Base-by-base conservation (phyloP, 1,284 basidiomycete species). In the Pseudozyma hubeiensis region DNA sequence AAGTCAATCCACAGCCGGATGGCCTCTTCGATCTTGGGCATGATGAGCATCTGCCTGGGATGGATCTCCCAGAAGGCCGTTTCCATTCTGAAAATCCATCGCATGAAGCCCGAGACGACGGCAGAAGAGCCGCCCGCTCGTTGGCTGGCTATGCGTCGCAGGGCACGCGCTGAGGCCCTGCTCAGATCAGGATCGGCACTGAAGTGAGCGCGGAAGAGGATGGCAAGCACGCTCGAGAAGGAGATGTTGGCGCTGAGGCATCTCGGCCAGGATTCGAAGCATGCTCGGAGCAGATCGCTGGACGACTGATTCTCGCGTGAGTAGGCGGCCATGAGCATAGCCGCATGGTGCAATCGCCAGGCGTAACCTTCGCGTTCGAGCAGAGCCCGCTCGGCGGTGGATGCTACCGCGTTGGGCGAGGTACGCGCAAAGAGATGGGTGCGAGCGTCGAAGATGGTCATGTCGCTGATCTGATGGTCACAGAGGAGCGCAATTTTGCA, bases 201-300 rank as follows among this genome's bases (percentile, higher is more conserved):
- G 40, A 93, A 88, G 24, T 93, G 88, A 0, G 92, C 92, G 19
- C 90, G 89, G 49, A 95, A 88, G 24, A 97, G 88, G 86, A 94
- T 90, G 71, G 93, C 91, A 53, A 94, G 88, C 0, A 90, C 89
- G 50, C 91, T 90, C 6, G 87, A 85, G 55, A 91, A 84, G 9
- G 84, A 55, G 87, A 84, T 53, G 45, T 72, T 77, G 14, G 71
- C 48, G 89, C 85, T 54, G 0, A 95, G 87, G 71, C 90, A 91
- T 8, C 93, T 89, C 0, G 94, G 95, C 90, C 94, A 92, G 4
- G 92, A 88, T 63, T 92, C 90, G 82, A 96, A 92, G 80, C 92
- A 90, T 0, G 91, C 89, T 64, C 91, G 89, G 3, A 97, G 87
- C 34, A 96, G 87, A 58, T 88, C 89, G 77, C 97, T 89, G 57